Base-by-base conservation (phyloP, 2,329 filamentous ascomycete genomes). In the Trichoderma simmonsii region DNA sequence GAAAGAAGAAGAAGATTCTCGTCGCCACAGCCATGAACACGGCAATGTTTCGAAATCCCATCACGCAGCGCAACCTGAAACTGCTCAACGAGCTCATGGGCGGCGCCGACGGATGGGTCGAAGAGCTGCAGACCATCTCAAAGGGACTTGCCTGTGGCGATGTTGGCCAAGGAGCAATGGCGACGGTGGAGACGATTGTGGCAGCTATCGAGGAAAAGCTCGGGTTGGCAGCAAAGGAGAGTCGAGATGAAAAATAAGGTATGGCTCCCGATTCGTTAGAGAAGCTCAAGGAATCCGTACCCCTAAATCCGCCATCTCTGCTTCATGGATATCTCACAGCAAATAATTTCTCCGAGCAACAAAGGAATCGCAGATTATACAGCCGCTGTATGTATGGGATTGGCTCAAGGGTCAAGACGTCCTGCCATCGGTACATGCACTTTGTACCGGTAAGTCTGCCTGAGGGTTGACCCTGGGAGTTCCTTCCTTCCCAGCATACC, bases 11-110 rank as follows among this genome's bases (percentile, higher is more conserved):
- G 80, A 88, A 85, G 74, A 93, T 97, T 43, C 77, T 96, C 2
- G 92, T 95, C 0, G 92, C 92, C 3, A 91, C 91, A 1, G 90
- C 92, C 34, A 97, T 97, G 93, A 97, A 98, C 80, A 94, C 90
- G 28, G 90, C 91, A 4, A 97, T 97, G 95, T 97, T 93, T 92
- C 85, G 86, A 70, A 94, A 98, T 79, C 95, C 94, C 2, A 84
- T 97, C 60, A 97, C 95, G 1, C 86, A 82, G 64, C 89, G 88
- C 74, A 93, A 97, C 74, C 82, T 97, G 48, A 83, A 83, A 54
- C 84, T 92, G 0, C 83, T 98, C 61, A 87, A 91, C 74, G 87
- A 92, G 62, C 92, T 94, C 72, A 97, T 94, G 94, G 91, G 90
- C 6, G 82, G 81, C 2, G 75, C 80, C 24, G 78, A 79, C 26